Conservation (phyloP, 73 alveolate genomes). For the Urostyla sp. region DNA sequence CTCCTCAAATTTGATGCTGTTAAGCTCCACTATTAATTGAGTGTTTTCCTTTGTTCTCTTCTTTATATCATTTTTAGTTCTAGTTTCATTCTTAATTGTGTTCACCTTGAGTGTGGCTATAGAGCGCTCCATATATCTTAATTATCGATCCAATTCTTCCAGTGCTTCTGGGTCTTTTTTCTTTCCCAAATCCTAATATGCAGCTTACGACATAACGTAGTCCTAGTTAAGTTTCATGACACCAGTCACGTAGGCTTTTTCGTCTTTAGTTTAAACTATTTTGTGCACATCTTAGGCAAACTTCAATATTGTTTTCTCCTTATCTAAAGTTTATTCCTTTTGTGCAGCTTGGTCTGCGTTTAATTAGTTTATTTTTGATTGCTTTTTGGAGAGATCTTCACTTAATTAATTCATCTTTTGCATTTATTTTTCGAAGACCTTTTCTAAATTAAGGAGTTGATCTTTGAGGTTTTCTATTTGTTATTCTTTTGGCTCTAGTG, state of each 20-base stretch:
- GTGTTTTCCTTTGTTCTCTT: constrained; percentile 88
- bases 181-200: constrained; percentile 70
- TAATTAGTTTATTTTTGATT: constrained; percentile 73
- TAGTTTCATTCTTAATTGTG: constrained; percentile 76
- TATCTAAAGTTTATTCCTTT: constrained; percentile 71
- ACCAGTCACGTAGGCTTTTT: constrained; percentile 83
- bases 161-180: constrained; percentile 89
- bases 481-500: constrained; percentile 88
- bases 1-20: constrained; percentile 75
- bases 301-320: constrained; percentile 76
- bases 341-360: constrained; percentile 70
- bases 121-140: constrained; percentile 84
- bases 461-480: constrained; percentile 82
- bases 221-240: constrained; percentile 79
- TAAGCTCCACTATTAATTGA: constrained; percentile 79
- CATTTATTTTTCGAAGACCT: constrained; percentile 81
- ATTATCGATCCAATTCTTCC: constrained; percentile 87
- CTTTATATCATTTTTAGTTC: constrained; percentile 83
- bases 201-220: constrained; percentile 83
- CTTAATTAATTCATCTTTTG: constrained; percentile 70
- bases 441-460: constrained; percentile 79
- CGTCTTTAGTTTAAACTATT: constrained; percentile 83
- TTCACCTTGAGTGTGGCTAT: constrained; percentile 78
- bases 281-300: constrained; percentile 84
- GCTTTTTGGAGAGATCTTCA: constrained; percentile 65